A percentile compares a stretch with the other conserved stretches of the same genome.
phyloP scores from a whole-genome alignment of 805 yeast genomes.

The Cyberlindnera subsufficiens region DNA sequence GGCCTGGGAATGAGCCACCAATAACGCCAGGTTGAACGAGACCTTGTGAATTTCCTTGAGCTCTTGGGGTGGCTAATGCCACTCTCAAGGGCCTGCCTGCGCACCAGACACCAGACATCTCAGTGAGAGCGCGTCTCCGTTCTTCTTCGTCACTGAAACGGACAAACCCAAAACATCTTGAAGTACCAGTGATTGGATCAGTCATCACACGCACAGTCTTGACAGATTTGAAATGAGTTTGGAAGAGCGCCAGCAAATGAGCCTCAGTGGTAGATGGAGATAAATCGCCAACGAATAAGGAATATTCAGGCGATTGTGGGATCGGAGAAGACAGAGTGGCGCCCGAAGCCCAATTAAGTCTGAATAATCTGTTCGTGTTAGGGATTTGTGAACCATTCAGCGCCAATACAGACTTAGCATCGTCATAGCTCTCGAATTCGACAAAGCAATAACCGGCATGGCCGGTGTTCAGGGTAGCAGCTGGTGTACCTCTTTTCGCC shows the following conservation, averaged over 20 bases:
- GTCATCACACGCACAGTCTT: slow-evolving; percentile 84
- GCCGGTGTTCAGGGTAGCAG: slow-evolving; percentile 27
- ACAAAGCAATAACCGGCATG: slow-evolving; percentile 74
- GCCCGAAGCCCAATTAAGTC: slow-evolving; percentile 82
- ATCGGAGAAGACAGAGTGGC: slow-evolving; percentile 70
- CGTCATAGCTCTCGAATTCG: slow-evolving; percentile 63
- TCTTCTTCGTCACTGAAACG: slow-evolving; percentile 68
- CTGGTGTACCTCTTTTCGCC: slow-evolving; percentile 35
- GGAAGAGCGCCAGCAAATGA: slow-evolving; percentile 66
- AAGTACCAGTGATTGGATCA: slow-evolving; percentile 71
- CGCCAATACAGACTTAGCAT: slow-evolving; percentile 62
- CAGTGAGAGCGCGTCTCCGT: slow-evolving; percentile 58
- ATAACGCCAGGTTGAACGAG: slow-evolving; percentile 1
- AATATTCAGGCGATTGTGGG: slow-evolving; percentile 68
- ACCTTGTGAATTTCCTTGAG: slow-evolving; percentile 18
- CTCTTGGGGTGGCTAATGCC: slow-evolving; percentile 74
- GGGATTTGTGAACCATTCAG: slow-evolving; percentile 64
- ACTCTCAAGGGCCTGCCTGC: slow-evolving; percentile 75
- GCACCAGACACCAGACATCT: slow-evolving; percentile 77
- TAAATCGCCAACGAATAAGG: slow-evolving; percentile 78
- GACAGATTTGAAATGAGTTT: slow-evolving; percentile 56
- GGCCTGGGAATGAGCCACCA: slow-evolving; percentile 4
- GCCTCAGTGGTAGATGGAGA: slow-evolving; percentile 79
- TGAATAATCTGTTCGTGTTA: slow-evolving; percentile 54
- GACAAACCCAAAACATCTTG: slow-evolving; percentile 78